These are phyloP conservation scores for Cornus kousa DNA, from an alignment of 148 eudicot species.

Conservation along the genomic window DNA sequence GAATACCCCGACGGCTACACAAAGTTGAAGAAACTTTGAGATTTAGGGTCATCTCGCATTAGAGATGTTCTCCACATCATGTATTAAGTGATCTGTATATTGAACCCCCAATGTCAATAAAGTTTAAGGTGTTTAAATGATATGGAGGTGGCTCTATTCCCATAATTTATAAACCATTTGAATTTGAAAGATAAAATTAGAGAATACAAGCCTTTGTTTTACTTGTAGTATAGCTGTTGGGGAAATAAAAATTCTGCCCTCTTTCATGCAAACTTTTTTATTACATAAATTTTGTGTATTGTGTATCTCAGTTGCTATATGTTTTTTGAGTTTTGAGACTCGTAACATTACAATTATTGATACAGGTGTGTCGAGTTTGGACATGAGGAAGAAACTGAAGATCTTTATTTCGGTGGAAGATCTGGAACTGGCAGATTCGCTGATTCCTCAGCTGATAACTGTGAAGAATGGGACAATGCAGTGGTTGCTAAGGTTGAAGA, in stretches of 20 bases:
- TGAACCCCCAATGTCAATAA: neutral
- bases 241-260: neutral
- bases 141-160: no score
- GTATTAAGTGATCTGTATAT: no score
- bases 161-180: neutral
- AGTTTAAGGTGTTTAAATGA: no score
- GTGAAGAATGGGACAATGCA: neutral
- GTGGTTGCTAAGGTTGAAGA: neutral
- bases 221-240: neutral
- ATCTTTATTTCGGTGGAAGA: neutral
- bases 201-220: neutral
- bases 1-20: no score
- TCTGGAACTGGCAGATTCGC: neutral
- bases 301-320: neutral
- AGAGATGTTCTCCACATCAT: no score
- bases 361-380: neutral
- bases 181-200: neutral
- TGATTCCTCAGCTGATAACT: neutral
- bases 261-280: neutral
- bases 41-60: no score
- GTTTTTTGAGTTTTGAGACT: neutral
- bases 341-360: neutral
- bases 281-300: neutral
- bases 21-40: no score
- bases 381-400: neutral